Evolutionary conservation across 78 protist genomes (phyloP).

Genomic region (Polysphondylium violaceum): DNA sequence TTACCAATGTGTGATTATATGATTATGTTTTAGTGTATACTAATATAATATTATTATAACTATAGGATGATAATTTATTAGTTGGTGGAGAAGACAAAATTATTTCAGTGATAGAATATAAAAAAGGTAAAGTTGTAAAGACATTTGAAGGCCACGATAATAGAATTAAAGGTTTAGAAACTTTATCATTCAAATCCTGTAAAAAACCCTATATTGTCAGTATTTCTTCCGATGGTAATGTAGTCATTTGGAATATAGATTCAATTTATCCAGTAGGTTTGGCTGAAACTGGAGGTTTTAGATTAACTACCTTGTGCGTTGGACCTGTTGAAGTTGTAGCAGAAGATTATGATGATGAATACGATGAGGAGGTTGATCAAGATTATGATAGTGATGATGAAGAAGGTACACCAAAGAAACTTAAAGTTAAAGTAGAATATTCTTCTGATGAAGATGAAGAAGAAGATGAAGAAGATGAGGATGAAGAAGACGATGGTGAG

Average conservation of each 20-base stretch:
- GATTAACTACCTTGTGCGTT: slow-evolving; percentile 43
- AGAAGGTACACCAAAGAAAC: slow-evolving; percentile 1
- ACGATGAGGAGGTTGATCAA: slow-evolving; percentile 14
- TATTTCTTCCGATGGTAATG: slow-evolving; percentile 57
- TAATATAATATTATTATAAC: too few species aligned
- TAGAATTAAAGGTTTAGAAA: slow-evolving; percentile 49
- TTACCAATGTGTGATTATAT: too few species aligned
- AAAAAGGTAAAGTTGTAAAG: slow-evolving; percentile 38
- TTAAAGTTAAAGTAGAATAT: slow-evolving; percentile 31
- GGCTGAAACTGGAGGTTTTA: slow-evolving; percentile 50
- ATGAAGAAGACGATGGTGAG: background rate
- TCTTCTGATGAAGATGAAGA: background rate
- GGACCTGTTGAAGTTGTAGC: background rate
- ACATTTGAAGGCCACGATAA: slow-evolving; percentile 1
- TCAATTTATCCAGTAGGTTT: slow-evolving; percentile 47
- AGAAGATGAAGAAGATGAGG: background rate
- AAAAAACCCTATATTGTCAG: slow-evolving; percentile 23
- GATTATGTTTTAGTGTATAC: too few species aligned
- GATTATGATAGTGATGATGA: slow-evolving; percentile 17
- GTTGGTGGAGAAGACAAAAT: slow-evolving; percentile 70
- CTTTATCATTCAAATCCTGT: background rate
- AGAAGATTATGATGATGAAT: slow-evolving; percentile 1
- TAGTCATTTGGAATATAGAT: slow-evolving; percentile 37
- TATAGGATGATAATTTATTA: slow-evolving; percentile 18
- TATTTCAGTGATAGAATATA: slow-evolving; percentile 18